Percentiles rank a stretch among this genome's conserved stretches.
Evolutionary conservation across 768 basidiomycete species (phyloP).

Genomic region (Pisolithus albus): DNA sequence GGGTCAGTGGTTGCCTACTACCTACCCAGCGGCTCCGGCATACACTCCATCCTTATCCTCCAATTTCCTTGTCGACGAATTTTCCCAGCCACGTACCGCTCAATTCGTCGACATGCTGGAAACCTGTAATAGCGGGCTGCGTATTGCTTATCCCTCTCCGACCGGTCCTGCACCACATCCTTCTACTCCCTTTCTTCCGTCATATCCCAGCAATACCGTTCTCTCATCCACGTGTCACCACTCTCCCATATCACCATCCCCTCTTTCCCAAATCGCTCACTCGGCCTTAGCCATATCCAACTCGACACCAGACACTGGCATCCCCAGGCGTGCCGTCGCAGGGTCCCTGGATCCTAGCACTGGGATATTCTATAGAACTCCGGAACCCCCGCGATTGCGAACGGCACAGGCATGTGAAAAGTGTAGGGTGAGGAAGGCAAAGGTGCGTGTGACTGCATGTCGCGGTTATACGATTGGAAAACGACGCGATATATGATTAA

Average conservation of each 20-base stretch:
- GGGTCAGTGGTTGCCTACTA: neutral
- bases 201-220: neutral
- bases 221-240: neutral
- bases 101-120: neutral
- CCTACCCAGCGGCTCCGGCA: neutral
- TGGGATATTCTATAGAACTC: slow-evolving; percentile 58
- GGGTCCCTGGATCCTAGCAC: slow-evolving; percentile 60
- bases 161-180: neutral
- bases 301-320: neutral
- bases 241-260: neutral
- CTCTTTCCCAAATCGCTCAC: slow-evolving; percentile 2
- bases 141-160: neutral
- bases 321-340: slow-evolving; percentile 33
- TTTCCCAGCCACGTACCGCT: neutral
- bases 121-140: neutral
- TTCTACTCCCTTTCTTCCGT: neutral
- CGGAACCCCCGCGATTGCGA: slow-evolving; percentile 58
- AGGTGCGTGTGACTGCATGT: slow-evolving; percentile 36
- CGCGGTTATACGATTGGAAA: neutral
- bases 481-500: neutral
- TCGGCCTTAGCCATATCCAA: neutral
- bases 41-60: neutral
- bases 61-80: neutral
- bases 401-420: slow-evolving; percentile 74
- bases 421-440: slow-evolving; percentile 66